Base-by-base conservation (phyloP, 2,329 filamentous ascomycete genomes). In the Venturia carpophila region DNA sequence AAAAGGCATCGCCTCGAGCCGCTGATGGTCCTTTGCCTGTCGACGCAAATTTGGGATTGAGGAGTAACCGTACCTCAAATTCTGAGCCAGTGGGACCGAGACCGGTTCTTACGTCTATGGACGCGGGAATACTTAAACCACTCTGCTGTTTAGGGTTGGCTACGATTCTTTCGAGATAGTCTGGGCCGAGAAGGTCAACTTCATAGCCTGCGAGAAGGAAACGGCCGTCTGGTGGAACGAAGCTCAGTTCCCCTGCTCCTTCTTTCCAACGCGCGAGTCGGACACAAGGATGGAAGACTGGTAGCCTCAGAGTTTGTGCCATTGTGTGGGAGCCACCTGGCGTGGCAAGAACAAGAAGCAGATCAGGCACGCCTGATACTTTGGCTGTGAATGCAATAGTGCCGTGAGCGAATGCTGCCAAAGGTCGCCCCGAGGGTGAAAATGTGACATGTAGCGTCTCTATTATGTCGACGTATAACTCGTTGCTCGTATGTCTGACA, bases 231-330 rank as follows among this genome's bases (percentile, higher is more conserved):
- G 94, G 94, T 1, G 94, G 94, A 15, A 99, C 85, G 72, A 99
- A 99, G 73, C 91, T 96, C n/a, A 99, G 80, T 69, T 96, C 90
- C 3, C 94, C 94, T 0, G 92, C 91, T 65, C 86, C 84, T 70
- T 96, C 91, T 70, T 88, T 88, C 94, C 94, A 99, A 68, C 87
- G 84, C n/a, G 88, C 89, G 3, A 99, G 79, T 21, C 94, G 84
- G 10, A 99, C 94, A 71, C 94, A 97, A 0, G 94, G 94, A 74
- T 99, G 94, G 71, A 99, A 99, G 0, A 97, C 92, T 0, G 93
- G 94, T 1, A 96, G 79, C 69, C 95, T 88, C 74, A 99, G 85
- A 43, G 92, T 83, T 68, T 84, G 85, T 19, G 80, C 83, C 61
- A 97, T 82, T 62, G 87, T 87, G 72, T 90, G 88, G n/a, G 90